Evolutionary conservation across 495 filamentous ascomycete species (phyloP).

Genomic region (Podospora tetraspora): DNA sequence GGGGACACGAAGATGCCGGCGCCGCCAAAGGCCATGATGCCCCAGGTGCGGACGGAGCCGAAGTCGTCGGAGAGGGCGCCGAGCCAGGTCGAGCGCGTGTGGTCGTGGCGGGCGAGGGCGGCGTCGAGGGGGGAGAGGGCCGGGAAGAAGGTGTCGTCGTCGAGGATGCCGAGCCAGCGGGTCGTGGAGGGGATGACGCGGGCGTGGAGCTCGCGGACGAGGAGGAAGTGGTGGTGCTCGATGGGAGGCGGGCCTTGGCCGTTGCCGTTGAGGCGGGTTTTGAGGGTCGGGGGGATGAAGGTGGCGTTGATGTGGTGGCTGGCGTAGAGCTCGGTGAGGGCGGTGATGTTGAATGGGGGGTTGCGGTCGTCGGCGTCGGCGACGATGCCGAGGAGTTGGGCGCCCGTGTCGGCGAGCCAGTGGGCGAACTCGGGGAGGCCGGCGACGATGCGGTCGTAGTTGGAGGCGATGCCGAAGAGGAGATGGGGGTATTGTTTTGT

Average conservation of each 20-base stretch:
- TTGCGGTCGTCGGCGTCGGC: constrained; percentile 41
- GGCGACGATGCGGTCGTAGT: constrained; percentile 48
- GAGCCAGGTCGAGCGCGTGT: constrained; percentile 51
- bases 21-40: constrained; percentile 64
- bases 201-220: constrained; percentile 53
- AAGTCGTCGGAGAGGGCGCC: constrained; percentile 61
- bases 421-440: constrained; percentile 53
- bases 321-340: constrained; percentile 26
- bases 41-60: constrained; percentile 53
- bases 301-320: constrained; percentile 50
- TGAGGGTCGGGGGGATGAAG: constrained; percentile 39
- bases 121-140: constrained; percentile 54
- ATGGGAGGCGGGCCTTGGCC: constrained; percentile 21
- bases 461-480: constrained; percentile 56
- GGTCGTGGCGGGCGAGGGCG: constrained; percentile 42
- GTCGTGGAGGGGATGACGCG: constrained; percentile 47
- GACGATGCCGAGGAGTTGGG: constrained; percentile 51
- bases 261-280: constrained; percentile 31
- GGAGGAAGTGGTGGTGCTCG: constrained; percentile 59
- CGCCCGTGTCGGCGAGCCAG: constrained; percentile 55
- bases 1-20: constrained; percentile 62
- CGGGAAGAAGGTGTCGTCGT: constrained; percentile 72
- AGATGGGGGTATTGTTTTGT: constrained; percentile 30
- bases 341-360: constrained; percentile 16
- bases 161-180: constrained; percentile 59